phyloP scores from a whole-genome alignment of 352 stramenopile genomes.

The Pythium chondricola region DNA sequence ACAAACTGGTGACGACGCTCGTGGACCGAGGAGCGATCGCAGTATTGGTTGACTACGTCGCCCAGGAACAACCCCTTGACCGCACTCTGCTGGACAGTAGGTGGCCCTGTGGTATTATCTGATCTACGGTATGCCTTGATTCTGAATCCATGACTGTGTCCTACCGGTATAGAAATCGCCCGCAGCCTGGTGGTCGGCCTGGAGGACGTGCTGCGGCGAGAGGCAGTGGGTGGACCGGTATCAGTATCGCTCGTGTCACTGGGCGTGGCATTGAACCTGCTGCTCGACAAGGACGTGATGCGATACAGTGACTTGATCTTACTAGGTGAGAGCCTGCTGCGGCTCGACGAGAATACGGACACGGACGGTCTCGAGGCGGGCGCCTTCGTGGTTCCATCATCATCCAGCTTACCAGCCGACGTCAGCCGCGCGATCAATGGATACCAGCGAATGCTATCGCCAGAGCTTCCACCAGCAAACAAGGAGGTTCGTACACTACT shows the following conservation, averaged over 20 bases:
- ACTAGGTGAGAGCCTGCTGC: slow-evolving; percentile 34
- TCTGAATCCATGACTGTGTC: slow-evolving; percentile 8
- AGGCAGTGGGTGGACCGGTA: slow-evolving; percentile 4
- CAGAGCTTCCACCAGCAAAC: slow-evolving; percentile 43
- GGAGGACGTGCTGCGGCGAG: slow-evolving; percentile 20
- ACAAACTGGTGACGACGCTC: slow-evolving; percentile 20
- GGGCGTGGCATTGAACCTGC: slow-evolving; percentile 27
- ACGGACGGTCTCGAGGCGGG: too few relatives aligned
- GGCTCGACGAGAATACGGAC: slow-evolving; percentile 27
- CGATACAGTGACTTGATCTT: slow-evolving; percentile 41
- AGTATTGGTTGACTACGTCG: slow-evolving; percentile 32
- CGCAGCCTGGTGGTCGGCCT: slow-evolving; percentile 9
- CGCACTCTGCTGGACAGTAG: slow-evolving; percentile 24
- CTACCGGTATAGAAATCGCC: slow-evolving; percentile 2
- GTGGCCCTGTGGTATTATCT: slow-evolving; percentile 6
- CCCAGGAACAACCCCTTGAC: slow-evolving; percentile 26
- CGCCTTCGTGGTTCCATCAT: too few relatives aligned
- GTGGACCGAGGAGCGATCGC: slow-evolving; percentile 20
- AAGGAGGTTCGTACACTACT: slow-evolving; percentile 23
- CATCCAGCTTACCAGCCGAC: too few relatives aligned
- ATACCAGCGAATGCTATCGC: slow-evolving; percentile 41
- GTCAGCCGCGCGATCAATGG: slow-evolving; percentile 7
- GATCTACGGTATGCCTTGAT: slow-evolving; percentile 20
- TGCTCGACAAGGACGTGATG: slow-evolving; percentile 31
- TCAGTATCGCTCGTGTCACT: slow-evolving; percentile 30